These are phyloP conservation scores for Penicillium sp. DNA, from an alignment of 2,329 filamentous ascomycete genomes.

Conservation along the genomic window DNA sequence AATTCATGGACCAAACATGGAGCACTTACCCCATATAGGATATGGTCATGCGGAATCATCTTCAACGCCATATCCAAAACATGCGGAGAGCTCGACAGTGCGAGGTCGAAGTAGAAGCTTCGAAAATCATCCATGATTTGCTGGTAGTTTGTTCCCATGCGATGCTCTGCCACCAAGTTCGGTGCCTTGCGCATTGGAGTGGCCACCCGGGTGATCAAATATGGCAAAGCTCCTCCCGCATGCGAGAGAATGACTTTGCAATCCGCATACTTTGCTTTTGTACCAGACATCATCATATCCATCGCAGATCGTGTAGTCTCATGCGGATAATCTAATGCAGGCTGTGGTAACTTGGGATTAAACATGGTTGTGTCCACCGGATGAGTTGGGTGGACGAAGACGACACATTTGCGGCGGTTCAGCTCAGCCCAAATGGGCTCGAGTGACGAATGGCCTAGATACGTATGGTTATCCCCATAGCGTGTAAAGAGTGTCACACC, in stretches of 20 bases:
- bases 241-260: constrained; percentile 52
- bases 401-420: constrained; percentile 31
- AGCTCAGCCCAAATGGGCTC: constrained; percentile 48
- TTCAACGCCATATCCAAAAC: constrained; percentile 19
- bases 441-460: constrained; percentile 48
- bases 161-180: constrained; percentile 6
- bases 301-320: constrained; percentile 48
- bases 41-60: constrained; percentile 19
- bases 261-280: constrained; percentile 30
- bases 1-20: too few species aligned
- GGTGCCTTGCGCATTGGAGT: constrained; percentile 14
- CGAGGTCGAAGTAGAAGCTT: constrained; percentile 32
- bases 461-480: constrained; percentile 48
- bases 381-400: constrained; percentile 51
- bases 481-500: constrained; percentile 49
- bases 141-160: constrained; percentile 12
- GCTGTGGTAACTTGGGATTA: constrained; percentile 37
- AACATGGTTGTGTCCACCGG: constrained; percentile 36
- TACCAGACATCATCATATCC: constrained; percentile 42
- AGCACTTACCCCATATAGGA: constrained; percentile 23
- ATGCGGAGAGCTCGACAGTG: constrained; percentile 18
- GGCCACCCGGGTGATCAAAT: constrained; percentile 33
- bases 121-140: constrained; percentile 16
- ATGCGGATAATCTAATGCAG: constrained; percentile 48
- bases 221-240: constrained; percentile 50